Conservation (phyloP, 257 asterid species). For the Plantago ovata region DNA sequence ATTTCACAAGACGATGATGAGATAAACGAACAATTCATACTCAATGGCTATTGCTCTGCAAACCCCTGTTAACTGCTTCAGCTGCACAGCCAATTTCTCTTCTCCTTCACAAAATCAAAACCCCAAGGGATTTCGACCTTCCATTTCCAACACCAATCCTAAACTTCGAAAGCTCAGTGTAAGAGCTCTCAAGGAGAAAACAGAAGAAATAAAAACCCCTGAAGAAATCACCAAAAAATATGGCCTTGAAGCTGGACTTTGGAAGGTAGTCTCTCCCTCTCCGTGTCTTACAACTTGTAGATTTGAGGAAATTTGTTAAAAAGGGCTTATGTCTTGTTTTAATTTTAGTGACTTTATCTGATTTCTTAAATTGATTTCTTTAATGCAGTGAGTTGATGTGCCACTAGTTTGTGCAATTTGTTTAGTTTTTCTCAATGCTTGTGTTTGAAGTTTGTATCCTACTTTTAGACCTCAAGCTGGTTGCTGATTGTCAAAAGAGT, state of each 20-base stretch:
- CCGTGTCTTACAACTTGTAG: neutral
- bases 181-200: slow-evolving; percentile 76
- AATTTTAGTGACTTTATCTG: neutral
- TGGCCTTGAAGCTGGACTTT: slow-evolving; percentile 96
- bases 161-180: slow-evolving; percentile 32
- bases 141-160: slow-evolving; percentile 17
- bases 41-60: slow-evolving; percentile 62
- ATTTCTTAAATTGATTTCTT: neutral
- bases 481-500: neutral
- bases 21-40: slow-evolving; percentile 19
- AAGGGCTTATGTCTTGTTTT: neutral
- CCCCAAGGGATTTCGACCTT: slow-evolving; percentile 14
- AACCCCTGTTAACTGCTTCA: slow-evolving; percentile 32
- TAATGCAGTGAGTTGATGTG: neutral
- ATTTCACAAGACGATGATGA: neutral
- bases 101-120: slow-evolving; percentile 16
- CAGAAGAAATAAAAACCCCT: slow-evolving; percentile 59
- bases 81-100: slow-evolving; percentile 19
- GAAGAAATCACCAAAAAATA: slow-evolving; percentile 78
- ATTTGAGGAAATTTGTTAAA: neutral
- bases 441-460: neutral
- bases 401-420: neutral
- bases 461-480: neutral
- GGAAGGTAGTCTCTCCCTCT: slow-evolving; percentile 56
- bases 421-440: neutral